A percentile compares a stretch with the other conserved stretches of the same genome.
Conservation (phyloP, 2,329 filamentous ascomycete genomes). For the Pseudovirgaria hyperparasitica region DNA sequence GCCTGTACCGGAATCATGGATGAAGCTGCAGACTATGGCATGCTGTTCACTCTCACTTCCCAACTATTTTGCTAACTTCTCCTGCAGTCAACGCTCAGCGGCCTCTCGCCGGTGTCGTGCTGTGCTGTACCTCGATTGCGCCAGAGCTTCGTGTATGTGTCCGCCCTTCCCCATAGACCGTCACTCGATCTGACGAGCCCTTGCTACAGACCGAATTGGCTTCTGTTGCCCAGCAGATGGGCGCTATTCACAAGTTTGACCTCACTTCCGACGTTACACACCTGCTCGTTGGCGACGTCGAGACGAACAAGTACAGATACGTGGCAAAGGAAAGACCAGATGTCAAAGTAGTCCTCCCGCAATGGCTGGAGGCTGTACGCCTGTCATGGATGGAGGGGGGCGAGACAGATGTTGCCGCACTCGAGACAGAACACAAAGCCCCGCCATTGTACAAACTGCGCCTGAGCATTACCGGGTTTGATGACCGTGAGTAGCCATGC, state of each 20-base stretch:
- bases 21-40: conserved; percentile 18
- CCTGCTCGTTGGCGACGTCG: conserved; percentile 76
- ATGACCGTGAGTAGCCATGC: conserved; percentile 43
- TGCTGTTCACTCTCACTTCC: conserved; percentile 1
- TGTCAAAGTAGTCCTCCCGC: conserved; percentile 67
- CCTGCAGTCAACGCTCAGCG: conserved; percentile 17
- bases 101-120: conserved; percentile 47
- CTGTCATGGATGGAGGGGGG: conserved; percentile 69
- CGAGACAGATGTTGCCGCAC: conserved; percentile 55
- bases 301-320: conserved; percentile 90
- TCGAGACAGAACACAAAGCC: conserved; percentile 56
- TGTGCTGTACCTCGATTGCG: conserved; percentile 80
- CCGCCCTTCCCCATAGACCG: conserved; percentile 1
- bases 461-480: conserved; percentile 59
- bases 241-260: conserved; percentile 77
- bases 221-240: conserved; percentile 62
- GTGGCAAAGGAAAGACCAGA: conserved; percentile 83
- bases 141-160: conserved; percentile 61
- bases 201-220: conserved; percentile 40
- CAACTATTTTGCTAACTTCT: conserved; percentile 6
- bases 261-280: conserved; percentile 94
- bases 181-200: conserved; percentile 7
- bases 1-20: conserved; percentile 6
- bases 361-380: conserved; percentile 73
- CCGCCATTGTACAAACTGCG: conserved; percentile 49